Evolutionary conservation across 2,329 filamentous ascomycete genomes (phyloP), one percentile per base, ranked within the genome.

Genomic region (Didymella sp.): DNA sequence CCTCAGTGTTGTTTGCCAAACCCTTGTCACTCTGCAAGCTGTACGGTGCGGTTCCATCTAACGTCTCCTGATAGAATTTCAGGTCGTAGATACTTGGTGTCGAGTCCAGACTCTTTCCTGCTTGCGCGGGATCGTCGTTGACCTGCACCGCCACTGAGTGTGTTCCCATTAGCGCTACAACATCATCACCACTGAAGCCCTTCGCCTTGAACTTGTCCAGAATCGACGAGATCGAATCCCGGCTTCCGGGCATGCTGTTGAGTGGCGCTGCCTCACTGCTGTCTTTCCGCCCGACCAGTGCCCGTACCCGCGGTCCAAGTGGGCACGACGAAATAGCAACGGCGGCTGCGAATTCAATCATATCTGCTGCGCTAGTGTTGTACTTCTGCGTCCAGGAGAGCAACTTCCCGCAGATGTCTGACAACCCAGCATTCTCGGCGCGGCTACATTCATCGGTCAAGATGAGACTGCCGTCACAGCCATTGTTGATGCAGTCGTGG

Each of bases 381-480:
- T 78, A 80, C 46, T 77, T 73, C 17, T 64, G 63, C 33, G 75
- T 76, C 73, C 79, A 76, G 6, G 60, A 54, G 33, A 68, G 63
- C 1, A 80, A 70, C 47, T 75, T 73, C 3, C 61, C 58, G n/a
- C 75, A 77, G 30, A 81, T 80, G 2, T 69, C 69, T 43, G 71
- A 59, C 2, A 85, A 72, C 0, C 81, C 81, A 3, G 59, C 64
- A 62, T 85, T 76, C 37, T 77, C 73, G 0, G 62, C n/a, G 9
- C 76, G 68, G 21, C 61, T 57, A 51, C 68, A 74, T 49, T 72
- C 70, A 17, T 61, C 61, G 3, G 59, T 59, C 11, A 71, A 54
- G 28, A 71, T 64, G 11, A 72, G 57, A 31, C 62, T 66, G 19
- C 69, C 70, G 19, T 73, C 69, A 27, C 68, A 70, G 21, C 61